Percentiles rank a stretch among this genome's conserved stretches.
phyloP scores from a whole-genome alignment of 2,329 filamentous ascomycete genomes.

The Rhynchosporium secalis region DNA sequence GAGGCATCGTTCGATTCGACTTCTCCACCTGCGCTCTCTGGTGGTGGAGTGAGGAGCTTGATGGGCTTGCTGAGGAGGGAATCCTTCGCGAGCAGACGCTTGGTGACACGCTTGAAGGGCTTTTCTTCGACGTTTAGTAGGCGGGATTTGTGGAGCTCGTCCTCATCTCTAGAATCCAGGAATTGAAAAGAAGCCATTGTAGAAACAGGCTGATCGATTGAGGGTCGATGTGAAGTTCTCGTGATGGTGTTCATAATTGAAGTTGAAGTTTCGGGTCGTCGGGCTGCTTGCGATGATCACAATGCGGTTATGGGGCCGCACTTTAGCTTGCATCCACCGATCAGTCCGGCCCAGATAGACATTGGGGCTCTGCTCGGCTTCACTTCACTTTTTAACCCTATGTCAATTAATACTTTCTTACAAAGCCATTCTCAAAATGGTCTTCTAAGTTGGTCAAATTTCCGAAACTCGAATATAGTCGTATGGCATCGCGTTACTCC shows the following conservation, averaged over 20 bases:
- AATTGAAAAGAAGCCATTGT: constrained; percentile 62
- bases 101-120: constrained; percentile 85
- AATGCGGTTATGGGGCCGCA: constrained; percentile 3
- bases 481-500: not conserved
- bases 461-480: not conserved
- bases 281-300: not conserved
- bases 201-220: not conserved
- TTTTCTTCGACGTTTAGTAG: constrained; percentile 90
- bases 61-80: constrained; percentile 59
- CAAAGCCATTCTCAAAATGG: not conserved
- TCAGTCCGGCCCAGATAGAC: not conserved
- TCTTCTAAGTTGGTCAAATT: not conserved
- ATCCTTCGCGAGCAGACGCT: constrained; percentile 70
- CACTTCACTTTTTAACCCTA: not conserved
- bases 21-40: constrained; percentile 51
- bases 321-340: not conserved
- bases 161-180: constrained; percentile 73
- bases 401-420: not conserved
- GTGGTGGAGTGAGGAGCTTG: constrained; percentile 65
- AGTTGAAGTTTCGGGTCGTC: not conserved
- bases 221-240: not conserved
- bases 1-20: constrained; percentile 47
- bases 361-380: not conserved
- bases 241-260: not conserved
- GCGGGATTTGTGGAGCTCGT: constrained; percentile 82